Evolutionary conservation across 768 basidiomycete species (phyloP).

Genomic region (Mycena chlorophos): DNA sequence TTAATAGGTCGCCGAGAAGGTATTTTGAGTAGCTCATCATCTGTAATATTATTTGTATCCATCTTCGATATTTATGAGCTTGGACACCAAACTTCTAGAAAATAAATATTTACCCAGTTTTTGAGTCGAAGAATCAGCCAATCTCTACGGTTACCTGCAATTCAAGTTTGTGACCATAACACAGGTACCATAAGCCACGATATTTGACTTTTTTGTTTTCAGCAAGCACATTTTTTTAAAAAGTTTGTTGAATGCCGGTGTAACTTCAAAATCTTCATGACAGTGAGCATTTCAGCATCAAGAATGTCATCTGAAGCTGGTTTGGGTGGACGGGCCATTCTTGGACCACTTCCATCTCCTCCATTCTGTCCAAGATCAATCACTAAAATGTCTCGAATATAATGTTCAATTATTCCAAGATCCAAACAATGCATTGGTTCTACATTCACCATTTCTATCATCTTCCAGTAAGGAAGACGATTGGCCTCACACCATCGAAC

Average conservation of each 20-base stretch:
- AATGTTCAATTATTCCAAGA: constrained; percentile 34
- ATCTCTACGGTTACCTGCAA: neutral
- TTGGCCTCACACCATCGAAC: constrained; percentile 30
- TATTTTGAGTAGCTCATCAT: neutral
- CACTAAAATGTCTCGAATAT: constrained; percentile 29
- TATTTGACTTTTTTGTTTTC: constrained; percentile 9
- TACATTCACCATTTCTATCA: constrained; percentile 29
- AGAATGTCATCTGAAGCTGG: neutral
- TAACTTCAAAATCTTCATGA: constrained; percentile 8
- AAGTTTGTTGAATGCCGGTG: neutral
- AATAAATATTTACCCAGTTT: constrained; percentile 1
- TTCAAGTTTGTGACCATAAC: constrained; percentile 1
- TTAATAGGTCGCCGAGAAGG: too few species aligned
- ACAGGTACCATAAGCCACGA: constrained; percentile 6
- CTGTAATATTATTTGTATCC: neutral
- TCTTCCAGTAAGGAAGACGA: constrained; percentile 43
- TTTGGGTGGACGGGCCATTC: neutral
- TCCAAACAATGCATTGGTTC: constrained; percentile 45
- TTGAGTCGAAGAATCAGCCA: constrained; percentile 5
- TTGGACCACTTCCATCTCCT: constrained; percentile 11
- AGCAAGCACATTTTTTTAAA: constrained; percentile 10
- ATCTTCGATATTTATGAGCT: constrained; percentile 24
- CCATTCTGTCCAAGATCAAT: constrained; percentile 22
- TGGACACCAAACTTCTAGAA: constrained; percentile 27
- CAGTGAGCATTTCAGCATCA: neutral